Conservation (phyloP, 148 eudicot genomes). For the Nyssa sinensis region DNA sequence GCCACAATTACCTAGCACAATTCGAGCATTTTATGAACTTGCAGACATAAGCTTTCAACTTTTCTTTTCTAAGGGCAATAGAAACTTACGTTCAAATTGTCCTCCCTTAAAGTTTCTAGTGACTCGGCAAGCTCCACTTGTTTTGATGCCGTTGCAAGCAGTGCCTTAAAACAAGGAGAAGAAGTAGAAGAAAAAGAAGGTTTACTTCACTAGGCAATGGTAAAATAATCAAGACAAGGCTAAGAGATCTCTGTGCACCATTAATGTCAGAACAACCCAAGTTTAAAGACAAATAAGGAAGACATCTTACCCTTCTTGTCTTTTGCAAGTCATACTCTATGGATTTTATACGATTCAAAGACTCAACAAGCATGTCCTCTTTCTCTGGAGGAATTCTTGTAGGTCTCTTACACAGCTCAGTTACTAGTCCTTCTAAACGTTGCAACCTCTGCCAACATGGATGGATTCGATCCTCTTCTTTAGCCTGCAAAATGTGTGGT, state of each 20-base stretch:
- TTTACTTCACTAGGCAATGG: neutral
- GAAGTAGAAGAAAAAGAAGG: neutral
- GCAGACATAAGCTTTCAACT: too few relatives aligned
- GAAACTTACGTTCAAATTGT: conserved; percentile 56
- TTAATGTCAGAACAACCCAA: neutral
- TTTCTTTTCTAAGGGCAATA: neutral
- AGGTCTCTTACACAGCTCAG: conserved; percentile 73
- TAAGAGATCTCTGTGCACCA: neutral
- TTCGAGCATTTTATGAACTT: neutral
- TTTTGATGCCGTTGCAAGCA: conserved; percentile 86
- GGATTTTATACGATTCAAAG: conserved; percentile 74
- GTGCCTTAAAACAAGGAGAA: conserved; percentile 35
- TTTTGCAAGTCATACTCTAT: conserved; percentile 93
- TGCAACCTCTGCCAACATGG: conserved; percentile 81
- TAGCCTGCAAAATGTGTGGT: conserved; percentile 18
- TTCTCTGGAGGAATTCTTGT: conserved; percentile 80
- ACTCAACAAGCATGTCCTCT: conserved; percentile 72
- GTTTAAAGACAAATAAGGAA: neutral
- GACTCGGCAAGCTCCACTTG: conserved; percentile 91
- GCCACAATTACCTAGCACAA: too few relatives aligned
- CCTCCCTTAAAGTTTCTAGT: conserved; percentile 65
- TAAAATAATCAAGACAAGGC: neutral
- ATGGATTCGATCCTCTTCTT: conserved; percentile 46
- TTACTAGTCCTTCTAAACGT: conserved; percentile 60
- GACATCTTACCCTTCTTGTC: conserved; percentile 68